Evolutionary conservation across 768 basidiomycete species (phyloP).

Genomic region (Hortiboletus flavorubellus): DNA sequence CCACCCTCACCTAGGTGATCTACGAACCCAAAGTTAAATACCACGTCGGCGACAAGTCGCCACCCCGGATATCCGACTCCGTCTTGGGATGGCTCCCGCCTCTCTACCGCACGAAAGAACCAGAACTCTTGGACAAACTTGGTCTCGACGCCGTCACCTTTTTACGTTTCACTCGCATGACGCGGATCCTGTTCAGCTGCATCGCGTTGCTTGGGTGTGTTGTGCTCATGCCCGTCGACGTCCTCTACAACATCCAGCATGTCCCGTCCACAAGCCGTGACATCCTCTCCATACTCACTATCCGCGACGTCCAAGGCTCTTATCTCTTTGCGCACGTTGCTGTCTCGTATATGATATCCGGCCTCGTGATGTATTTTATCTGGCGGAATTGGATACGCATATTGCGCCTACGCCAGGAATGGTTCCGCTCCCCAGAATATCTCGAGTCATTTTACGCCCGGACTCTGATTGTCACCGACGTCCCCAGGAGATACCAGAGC

Average conservation of each 20-base stretch:
- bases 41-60: slow-evolving; percentile 70
- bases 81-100: slow-evolving; percentile 90
- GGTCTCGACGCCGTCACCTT: slow-evolving; percentile 94
- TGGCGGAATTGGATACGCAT: slow-evolving; percentile 76
- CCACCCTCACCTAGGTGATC: slow-evolving; percentile 58
- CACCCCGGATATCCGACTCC: slow-evolving; percentile 78
- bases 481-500: slow-evolving; percentile 76
- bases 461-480: slow-evolving; percentile 77
- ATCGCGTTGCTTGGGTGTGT: slow-evolving; percentile 64
- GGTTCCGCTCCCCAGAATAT: slow-evolving; percentile 91
- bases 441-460: slow-evolving; percentile 89
- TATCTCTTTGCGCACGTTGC: slow-evolving; percentile 83
- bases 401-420: slow-evolving; percentile 73
- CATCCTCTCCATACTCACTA: slow-evolving; percentile 76
- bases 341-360: slow-evolving; percentile 77
- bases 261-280: slow-evolving; percentile 52
- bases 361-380: slow-evolving; percentile 66
- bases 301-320: slow-evolving; percentile 72
- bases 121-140: slow-evolving; percentile 82
- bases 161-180: slow-evolving; percentile 86
- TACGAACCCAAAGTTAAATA: slow-evolving; percentile 96
- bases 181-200: slow-evolving; percentile 66
- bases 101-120: slow-evolving; percentile 77
- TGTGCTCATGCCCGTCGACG: slow-evolving; percentile 83
- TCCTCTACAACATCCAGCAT: slow-evolving; percentile 74